Percentiles rank a stretch among this genome's conserved stretches.
phyloP scores from a whole-genome alignment of 306 rosid genomes.

The Pyrus pyrifolia region DNA sequence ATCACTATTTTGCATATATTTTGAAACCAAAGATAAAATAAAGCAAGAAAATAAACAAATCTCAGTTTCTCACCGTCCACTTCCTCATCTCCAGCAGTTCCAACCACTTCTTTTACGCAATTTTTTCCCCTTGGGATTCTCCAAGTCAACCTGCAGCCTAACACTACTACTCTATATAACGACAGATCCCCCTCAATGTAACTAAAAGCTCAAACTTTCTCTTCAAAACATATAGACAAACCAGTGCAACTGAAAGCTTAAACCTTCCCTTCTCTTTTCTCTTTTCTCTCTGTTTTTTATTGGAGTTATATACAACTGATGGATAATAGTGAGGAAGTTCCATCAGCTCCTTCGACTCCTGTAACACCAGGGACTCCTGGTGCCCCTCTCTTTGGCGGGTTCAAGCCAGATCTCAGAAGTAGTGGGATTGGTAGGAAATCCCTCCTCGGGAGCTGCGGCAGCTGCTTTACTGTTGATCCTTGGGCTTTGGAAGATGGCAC shows the following conservation, averaged over 20 bases:
- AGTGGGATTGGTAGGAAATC: constrained; percentile 42
- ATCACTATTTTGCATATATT: too few relatives aligned
- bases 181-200: neutral
- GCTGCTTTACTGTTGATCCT: constrained; percentile 49
- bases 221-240: neutral
- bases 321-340: constrained; percentile 44
- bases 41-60: neutral
- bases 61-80: constrained; percentile 35
- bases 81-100: constrained; percentile 11
- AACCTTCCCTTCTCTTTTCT: neutral
- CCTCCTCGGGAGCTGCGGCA: constrained; percentile 49
- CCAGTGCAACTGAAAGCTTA: constrained; percentile 1
- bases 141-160: constrained; percentile 8
- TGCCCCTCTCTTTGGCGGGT: constrained; percentile 65
- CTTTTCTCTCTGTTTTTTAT: neutral
- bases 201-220: too few relatives aligned
- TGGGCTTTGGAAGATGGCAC: constrained; percentile 69
- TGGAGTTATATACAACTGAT: constrained; percentile 8
- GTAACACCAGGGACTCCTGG: constrained; percentile 81
- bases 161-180: neutral
- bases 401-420: constrained; percentile 32
- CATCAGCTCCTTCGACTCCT: constrained; percentile 57
- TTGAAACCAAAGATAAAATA: too few relatives aligned
- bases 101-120: constrained; percentile 18
- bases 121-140: constrained; percentile 7